These are phyloP conservation scores for Gossypium davidsonii DNA, from an alignment of 441 rosid species.

Conservation along the genomic window DNA sequence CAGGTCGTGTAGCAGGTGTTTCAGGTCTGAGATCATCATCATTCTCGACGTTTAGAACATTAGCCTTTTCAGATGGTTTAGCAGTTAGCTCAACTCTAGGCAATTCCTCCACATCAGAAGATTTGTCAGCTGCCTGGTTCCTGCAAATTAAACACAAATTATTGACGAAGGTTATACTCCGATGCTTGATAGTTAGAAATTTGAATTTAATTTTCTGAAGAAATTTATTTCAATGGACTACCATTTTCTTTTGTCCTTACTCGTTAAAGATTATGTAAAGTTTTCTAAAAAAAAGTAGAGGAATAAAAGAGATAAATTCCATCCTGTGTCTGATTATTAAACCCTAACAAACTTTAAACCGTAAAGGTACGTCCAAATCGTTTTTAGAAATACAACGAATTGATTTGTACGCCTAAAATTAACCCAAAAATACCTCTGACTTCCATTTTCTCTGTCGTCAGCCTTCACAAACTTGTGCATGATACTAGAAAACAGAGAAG, in stretches of 20 bases:
- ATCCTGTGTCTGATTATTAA: not conserved
- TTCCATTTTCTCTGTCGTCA: constrained; percentile 34
- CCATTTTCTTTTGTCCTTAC: not conserved
- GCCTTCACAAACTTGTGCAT: constrained; percentile 85
- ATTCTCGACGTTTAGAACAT: constrained; percentile 19
- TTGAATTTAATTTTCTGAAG: not conserved
- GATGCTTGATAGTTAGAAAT: not conserved
- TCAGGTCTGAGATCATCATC: constrained; percentile 57
- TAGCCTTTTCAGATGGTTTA: constrained; percentile 24
- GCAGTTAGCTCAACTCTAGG: constrained; percentile 15
- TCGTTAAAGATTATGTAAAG: not conserved
- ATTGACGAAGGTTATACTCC: not conserved
- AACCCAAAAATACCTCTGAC: constrained; percentile 31
- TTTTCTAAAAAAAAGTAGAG: not conserved
- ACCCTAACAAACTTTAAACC: constrained; percentile 7
- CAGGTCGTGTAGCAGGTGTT: constrained; percentile 61
- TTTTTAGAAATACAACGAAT: not conserved
- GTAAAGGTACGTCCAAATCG: constrained; percentile 3
- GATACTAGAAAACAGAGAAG: constrained; percentile 76
- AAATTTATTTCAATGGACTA: not conserved
- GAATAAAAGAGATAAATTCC: not conserved
- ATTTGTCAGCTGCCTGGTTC: constrained; percentile 17
- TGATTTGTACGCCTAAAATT: not conserved
- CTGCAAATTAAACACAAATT: constrained; percentile 22
- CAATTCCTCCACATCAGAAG: constrained; percentile 15